phyloP scores from a whole-genome alignment of 371 early-diverging fungal genomes.

The Mortierella sp. region DNA sequence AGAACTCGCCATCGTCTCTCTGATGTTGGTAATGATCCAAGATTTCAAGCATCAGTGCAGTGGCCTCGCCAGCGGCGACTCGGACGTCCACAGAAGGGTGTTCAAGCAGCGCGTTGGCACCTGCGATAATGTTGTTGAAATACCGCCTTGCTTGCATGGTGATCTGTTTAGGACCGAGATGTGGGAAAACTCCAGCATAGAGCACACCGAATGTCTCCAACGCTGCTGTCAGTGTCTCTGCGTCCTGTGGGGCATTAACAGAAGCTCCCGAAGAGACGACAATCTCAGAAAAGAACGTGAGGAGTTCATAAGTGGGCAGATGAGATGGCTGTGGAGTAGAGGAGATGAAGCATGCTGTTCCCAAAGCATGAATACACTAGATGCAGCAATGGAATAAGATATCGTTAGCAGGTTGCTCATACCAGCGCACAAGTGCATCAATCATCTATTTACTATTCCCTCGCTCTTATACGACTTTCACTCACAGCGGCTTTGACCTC shows the following conservation, averaged over 20 bases:
- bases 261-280: conserved; percentile 38
- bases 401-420: not conserved
- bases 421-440: not conserved
- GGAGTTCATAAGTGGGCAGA: conserved; percentile 62
- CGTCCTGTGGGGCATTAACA: conserved; percentile 44
- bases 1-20: conserved; percentile 41
- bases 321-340: conserved; percentile 61
- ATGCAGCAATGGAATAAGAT: not conserved
- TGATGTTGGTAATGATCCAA: conserved; percentile 41
- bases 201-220: conserved; percentile 62
- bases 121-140: conserved; percentile 34
- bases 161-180: conserved; percentile 53
- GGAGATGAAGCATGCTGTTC: conserved; percentile 71
- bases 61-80: conserved; percentile 79
- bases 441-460: not conserved
- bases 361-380: conserved; percentile 62
- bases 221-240: conserved; percentile 56
- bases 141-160: conserved; percentile 42
- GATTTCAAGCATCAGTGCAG: conserved; percentile 77
- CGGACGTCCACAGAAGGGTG: conserved; percentile 75
- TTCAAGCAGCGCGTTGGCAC: conserved; percentile 58
- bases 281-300: conserved; percentile 50
- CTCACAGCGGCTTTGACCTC: conserved; percentile 60
- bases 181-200: conserved; percentile 61
- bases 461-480: not conserved